Evolutionary conservation across 176 grass and related monocot species (phyloP), one percentile per base, ranked within the genome.

Genomic region (Secale cereale): DNA sequence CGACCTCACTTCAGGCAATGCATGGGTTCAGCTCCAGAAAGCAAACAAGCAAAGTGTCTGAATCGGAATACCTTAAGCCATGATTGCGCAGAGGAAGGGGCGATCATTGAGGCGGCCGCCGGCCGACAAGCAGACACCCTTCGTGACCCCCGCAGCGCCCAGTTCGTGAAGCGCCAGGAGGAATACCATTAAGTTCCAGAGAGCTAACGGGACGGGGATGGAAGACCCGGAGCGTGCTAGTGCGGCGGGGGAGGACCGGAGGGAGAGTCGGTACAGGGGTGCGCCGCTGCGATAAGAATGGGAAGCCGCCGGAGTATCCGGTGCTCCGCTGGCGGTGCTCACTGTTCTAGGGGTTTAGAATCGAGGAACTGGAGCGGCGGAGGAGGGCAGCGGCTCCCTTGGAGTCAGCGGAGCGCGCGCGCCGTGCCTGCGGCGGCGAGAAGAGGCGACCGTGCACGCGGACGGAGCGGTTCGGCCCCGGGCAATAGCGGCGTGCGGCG

Each of bases 21-120:
- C 15, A 79, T 5, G 33, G 66, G 32, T 3, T 32, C 74, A 19
- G 43, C 25, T 12, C 43, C 16, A 25, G 43, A 6, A 79, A 65
- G 40, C 7, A 56, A 20, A 19, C 23, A 72, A 14, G 65, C 22
- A 17, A 72, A 7, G 57, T 22, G 73, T 22, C 27, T 3, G 65
- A 50, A 83, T 20, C 31, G 6, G 31, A 65, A 12, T 89, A 89
- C 87, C 68, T 85, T 85, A 67, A 89, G 59, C 41, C 59, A 85
- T 67, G 77, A 46, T 32, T 89, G 87, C 10, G 31, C 10, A 10
- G 67, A 80, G 16, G 60, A 57, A 35, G 87, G 54, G 68, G 26
- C 67, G 33, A 89, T 67, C 81, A 80, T 84, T 50, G 87, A 71
- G 32, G 60, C 39, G 41, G 23, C 22, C 32, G 32, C 27, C 39